Evolutionary conservation across 495 filamentous ascomycete species (phyloP), one percentile per base, ranked within the genome.

Genomic region (Oidiodendron maius): DNA sequence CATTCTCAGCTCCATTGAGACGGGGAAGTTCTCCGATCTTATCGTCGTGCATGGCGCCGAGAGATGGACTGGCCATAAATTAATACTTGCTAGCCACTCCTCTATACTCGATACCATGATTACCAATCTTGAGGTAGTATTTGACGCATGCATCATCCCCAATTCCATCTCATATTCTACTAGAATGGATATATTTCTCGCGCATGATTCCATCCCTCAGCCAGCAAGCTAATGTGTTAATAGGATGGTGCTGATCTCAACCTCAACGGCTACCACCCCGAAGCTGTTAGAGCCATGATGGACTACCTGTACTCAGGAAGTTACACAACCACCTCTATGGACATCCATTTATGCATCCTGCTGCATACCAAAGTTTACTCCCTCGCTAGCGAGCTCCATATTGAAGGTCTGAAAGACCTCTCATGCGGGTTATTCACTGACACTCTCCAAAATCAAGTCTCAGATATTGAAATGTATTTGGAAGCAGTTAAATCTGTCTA

Each of bases 1-100:
- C 37, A n/a, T 21, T 42, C 22, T 1, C 16, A 56, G 53, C 13
- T 51, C 48, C 18, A 38, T 52, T 12, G 6, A 42, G 47, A 46
- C 56, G 0, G 56, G 56, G 1, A 43, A 59, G 38, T 59, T 48
- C 45, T 56, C 56, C 22, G 56, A 59, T 21, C 32, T 59, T n/a
- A 56, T 40, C 10, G 28, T 59, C 8, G 32, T 40, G 3, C 52
- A 53, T 23, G 37, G 37, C 10, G 22, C n/a, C 10, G 13, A 23
- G 4, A 21, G 35, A 12, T 59, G 53, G 52, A 56, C 49, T 5
- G 48, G 45, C 0, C 56, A 59, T 22, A 56, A 56, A 24, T 43
- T 53, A 3, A 18, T 59, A 18, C 39, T 55, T 3, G 48, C 42
- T 18, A 32, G 48, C 1, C 56, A 59, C 46, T 59, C 56, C 6